Base-by-base conservation (phyloP, 2,329 filamentous ascomycete species). In the Hymenoscyphus linearis region DNA sequence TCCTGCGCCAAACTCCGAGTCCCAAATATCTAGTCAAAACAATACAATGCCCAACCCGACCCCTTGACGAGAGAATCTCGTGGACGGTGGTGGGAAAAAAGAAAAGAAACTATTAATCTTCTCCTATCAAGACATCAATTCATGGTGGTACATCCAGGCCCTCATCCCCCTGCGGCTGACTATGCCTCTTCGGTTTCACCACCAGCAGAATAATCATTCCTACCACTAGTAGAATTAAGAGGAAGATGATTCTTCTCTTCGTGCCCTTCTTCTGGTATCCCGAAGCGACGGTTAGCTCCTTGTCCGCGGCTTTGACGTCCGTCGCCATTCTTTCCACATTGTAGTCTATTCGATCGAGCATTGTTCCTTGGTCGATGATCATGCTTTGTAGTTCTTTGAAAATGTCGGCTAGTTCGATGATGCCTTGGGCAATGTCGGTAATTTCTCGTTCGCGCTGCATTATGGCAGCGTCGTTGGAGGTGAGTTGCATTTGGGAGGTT, bases 301-400 rank as follows among this genome's bases (percentile, higher is more conserved):
- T 95, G 64, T 96, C 91, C 2, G 95, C 95, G 22, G 83, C 90
- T 73, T 96, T 96, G 62, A 99, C 91, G 71, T 98, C 92, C 22
- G 86, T 87, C n/a, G 87, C 85, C 90, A 98, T 97, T 64, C 88
- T 84, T 77, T 99, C 95, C 58, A 99, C 92, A 70, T 99, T 99
- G 78, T 97, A 99, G 76, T 99, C 96, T 70, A 96, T 96, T 71
- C 95, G 88, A 75, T 96, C 93, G 25, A 96, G 82, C 83, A 96
- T 90, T 14, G 91, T 95, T 58, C 91, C 91, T 74, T 95, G 90
- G 72, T 95, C 90, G 67, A 96, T 93, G 68, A 96, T 91, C 93
- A 99, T 98, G 55, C 82, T 88, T 76, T 99, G 95, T 34, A 99
- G 79, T 71, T 99, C 95, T 64, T 96, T 91, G 79, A 99, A 99